phyloP scores from a whole-genome alignment of 768 basidiomycete genomes.

The Boletus huronensis region DNA sequence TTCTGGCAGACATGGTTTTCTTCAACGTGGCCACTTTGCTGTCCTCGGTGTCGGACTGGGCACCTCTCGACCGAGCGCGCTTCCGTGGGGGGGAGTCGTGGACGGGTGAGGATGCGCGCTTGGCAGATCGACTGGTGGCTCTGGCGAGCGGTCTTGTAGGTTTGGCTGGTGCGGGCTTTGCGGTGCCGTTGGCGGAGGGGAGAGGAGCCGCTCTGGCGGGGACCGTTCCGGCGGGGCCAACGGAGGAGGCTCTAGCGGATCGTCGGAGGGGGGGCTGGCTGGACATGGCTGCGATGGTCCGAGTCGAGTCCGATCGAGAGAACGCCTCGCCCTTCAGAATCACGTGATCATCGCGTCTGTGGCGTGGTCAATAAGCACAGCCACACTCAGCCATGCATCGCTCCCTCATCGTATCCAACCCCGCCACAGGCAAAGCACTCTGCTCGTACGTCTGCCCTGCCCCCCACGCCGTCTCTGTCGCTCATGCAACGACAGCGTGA shows the following conservation, averaged over 20 bases:
- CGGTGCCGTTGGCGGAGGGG: constrained; percentile 25
- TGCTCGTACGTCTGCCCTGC: constrained; percentile 54
- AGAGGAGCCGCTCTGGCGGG: constrained; percentile 30
- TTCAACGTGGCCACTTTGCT: constrained; percentile 27
- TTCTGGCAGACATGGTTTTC: constrained; percentile 24
- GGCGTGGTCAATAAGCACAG: constrained; percentile 16
- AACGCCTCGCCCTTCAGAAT: neutral
- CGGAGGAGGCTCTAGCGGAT: constrained; percentile 49
- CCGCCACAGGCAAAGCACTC: constrained; percentile 61
- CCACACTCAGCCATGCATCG: constrained; percentile 13
- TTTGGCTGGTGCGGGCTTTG: constrained; percentile 35
- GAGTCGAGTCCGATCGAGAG: neutral
- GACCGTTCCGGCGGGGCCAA: constrained; percentile 34
- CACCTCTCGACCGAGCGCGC: constrained; percentile 38
- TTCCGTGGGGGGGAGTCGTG: constrained; percentile 46
- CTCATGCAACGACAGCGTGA: constrained; percentile 41
- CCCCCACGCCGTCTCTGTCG: constrained; percentile 34
- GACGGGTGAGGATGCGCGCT: constrained; percentile 49
- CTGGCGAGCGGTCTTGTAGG: constrained; percentile 32
- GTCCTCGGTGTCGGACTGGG: constrained; percentile 44
- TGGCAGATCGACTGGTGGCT: constrained; percentile 31
- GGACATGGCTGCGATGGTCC: constrained; percentile 23
- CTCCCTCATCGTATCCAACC: constrained; percentile 52
- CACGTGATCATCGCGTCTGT: constrained; percentile 29
- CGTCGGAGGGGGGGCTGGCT: constrained; percentile 42